Evolutionary conservation across 768 basidiomycete genomes (phyloP).

Genomic region (Kwoniella bestiolae): DNA sequence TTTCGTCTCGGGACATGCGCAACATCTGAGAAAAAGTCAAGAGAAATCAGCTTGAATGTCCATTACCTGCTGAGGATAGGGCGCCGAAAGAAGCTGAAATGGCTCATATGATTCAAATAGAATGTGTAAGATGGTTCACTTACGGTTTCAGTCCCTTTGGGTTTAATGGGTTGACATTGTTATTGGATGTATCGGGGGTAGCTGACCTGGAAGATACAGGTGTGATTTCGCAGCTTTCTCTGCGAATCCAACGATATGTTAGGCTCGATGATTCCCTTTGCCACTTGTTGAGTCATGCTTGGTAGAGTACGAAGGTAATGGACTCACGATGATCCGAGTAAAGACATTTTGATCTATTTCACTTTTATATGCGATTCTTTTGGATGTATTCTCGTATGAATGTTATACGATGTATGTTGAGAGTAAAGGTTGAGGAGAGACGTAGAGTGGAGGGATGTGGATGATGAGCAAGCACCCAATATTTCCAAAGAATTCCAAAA

Average conservation of each 20-base stretch:
- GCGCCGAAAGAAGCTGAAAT: neutral
- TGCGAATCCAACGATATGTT: neutral
- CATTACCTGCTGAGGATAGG: too few relatives aligned
- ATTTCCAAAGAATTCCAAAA: neutral
- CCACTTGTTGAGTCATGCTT: neutral
- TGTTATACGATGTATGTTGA: neutral
- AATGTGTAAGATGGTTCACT: conserved; percentile 53
- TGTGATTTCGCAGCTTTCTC: neutral
- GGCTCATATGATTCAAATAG: neutral
- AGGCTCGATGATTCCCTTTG: neutral
- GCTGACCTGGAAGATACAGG: conserved; percentile 29
- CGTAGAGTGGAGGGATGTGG: neutral
- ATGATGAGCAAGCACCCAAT: conserved; percentile 11
- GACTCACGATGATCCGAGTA: conserved; percentile 19
- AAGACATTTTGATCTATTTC: conserved; percentile 1
- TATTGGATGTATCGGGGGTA: conserved; percentile 32
- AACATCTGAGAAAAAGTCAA: conserved; percentile 68
- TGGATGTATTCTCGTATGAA: neutral
- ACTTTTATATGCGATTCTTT: neutral
- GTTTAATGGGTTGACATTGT: conserved; percentile 74
- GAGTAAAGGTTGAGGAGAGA: neutral
- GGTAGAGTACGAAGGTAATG: too few relatives aligned
- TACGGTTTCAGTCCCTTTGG: conserved; percentile 95
- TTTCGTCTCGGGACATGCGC: conserved; percentile 94
- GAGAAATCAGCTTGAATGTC: too few relatives aligned